These are phyloP conservation scores for Erysimum cheiranthoides DNA, from an alignment of 345 rosid genomes.

Conservation along the genomic window DNA sequence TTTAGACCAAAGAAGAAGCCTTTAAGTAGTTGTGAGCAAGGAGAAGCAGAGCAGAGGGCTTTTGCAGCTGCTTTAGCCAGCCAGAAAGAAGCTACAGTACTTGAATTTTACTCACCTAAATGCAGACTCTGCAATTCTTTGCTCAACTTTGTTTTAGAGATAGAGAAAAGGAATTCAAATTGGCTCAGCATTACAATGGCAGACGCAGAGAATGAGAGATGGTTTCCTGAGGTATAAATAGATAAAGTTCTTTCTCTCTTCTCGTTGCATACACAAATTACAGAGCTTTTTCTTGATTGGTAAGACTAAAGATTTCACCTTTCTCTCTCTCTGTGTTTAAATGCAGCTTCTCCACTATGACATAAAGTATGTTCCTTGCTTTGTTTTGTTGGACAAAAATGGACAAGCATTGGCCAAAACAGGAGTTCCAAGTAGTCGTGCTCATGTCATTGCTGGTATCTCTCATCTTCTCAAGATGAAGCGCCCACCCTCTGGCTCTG, in stretches of 20 bases:
- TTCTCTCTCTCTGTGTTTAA: not conserved
- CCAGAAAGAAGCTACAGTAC: conserved; percentile 75
- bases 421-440: conserved; percentile 83
- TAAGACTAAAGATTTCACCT: conserved; percentile 4
- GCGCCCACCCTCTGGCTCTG: conserved; percentile 35
- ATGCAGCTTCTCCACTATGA: conserved; percentile 92
- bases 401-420: conserved; percentile 86
- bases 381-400: conserved; percentile 81
- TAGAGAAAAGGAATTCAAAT: conserved; percentile 70
- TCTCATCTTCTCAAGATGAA: conserved; percentile 88
- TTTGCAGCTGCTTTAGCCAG: conserved; percentile 80
- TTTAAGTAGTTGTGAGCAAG: conserved; percentile 68
- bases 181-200: conserved; percentile 91
- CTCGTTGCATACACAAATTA: not conserved
- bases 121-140: conserved; percentile 85
- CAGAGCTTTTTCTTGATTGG: conserved; percentile 9
- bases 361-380: conserved; percentile 89
- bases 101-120: conserved; percentile 94
- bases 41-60: conserved; percentile 89
- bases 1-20: conserved; percentile 41
- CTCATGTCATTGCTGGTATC: conserved; percentile 87
- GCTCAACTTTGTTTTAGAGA: conserved; percentile 66
- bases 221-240: conserved; percentile 87
- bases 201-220: conserved; percentile 88
- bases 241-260: not conserved